Conservation (phyloP, 208 protist genomes). For the Phytomonas sp. region DNA sequence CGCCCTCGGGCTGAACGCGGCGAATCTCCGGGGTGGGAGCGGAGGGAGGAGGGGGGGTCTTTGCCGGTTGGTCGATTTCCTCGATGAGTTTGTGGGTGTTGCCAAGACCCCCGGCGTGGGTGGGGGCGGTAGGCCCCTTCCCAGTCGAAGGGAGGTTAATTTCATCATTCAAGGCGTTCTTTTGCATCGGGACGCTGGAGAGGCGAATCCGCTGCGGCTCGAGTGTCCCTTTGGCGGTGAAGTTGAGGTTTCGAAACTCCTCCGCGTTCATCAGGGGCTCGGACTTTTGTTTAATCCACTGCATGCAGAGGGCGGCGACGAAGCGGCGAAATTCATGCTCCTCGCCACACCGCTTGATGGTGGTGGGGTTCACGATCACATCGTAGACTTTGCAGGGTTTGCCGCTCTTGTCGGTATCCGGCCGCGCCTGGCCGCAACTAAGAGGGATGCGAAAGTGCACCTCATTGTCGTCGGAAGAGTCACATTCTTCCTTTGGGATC, state of each 20-base stretch:
- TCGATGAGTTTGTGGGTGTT: slow-evolving; percentile 39
- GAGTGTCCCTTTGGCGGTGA: slow-evolving; percentile 77
- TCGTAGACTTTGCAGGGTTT: slow-evolving; percentile 88
- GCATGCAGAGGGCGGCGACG: slow-evolving; percentile 79
- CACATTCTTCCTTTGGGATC: slow-evolving; percentile 23
- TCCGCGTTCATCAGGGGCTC: slow-evolving; percentile 85
- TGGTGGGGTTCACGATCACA: slow-evolving; percentile 82
- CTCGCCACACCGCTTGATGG: slow-evolving; percentile 48
- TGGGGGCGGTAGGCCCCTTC: slow-evolving; percentile 31
- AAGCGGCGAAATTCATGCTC: slow-evolving; percentile 84
- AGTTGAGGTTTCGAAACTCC: slow-evolving; percentile 82
- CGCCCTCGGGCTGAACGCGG: slow-evolving; percentile 30
- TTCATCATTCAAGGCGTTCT: slow-evolving; percentile 80
- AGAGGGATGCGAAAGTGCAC: slow-evolving; percentile 79
- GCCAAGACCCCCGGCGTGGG: slow-evolving; percentile 32
- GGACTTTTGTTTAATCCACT: slow-evolving; percentile 87
- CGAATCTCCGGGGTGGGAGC: slow-evolving; percentile 21
- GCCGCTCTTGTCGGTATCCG: slow-evolving; percentile 76
- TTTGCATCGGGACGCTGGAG: slow-evolving; percentile 23
- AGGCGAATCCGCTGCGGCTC: slow-evolving; percentile 85
- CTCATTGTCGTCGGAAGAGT: slow-evolving; percentile 24
- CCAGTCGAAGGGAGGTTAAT: slow-evolving; percentile 57
- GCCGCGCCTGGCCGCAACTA: slow-evolving; percentile 79
- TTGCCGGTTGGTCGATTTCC: neutral
- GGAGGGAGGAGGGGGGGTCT: neutral